Conservation (phyloP, 345 rosid species). For the Sisymbrium altissimum region DNA sequence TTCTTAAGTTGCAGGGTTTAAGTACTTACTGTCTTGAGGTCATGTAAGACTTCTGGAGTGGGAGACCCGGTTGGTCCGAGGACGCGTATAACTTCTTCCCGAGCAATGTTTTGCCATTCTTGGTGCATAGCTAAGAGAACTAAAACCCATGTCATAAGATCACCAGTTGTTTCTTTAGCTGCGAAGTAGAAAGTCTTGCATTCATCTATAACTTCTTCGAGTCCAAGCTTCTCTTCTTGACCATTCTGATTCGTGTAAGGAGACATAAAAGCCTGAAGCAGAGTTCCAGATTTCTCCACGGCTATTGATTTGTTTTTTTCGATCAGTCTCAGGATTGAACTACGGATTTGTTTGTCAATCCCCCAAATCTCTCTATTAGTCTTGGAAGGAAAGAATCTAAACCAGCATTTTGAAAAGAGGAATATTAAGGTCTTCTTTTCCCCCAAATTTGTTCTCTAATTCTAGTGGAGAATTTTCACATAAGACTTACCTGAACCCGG, state of each 20-base stretch:
- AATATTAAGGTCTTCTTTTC: not conserved
- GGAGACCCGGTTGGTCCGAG: constrained; percentile 37
- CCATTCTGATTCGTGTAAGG: constrained; percentile 48
- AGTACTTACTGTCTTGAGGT: constrained; percentile 73
- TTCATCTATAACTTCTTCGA: constrained; percentile 76
- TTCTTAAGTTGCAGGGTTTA: not conserved
- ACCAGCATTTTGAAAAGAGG: too few species aligned
- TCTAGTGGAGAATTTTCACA: too few species aligned
- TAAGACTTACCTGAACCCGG: constrained; percentile 69
- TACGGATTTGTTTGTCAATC: constrained; percentile 61
- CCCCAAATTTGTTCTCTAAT: not conserved
- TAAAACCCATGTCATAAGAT: constrained; percentile 65
- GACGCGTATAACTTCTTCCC: constrained; percentile 58
- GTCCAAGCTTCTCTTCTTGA: constrained; percentile 52
- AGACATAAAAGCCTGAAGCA: constrained; percentile 56
- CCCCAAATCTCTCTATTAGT: constrained; percentile 78
- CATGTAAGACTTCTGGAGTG: constrained; percentile 41
- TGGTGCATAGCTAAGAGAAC: constrained; percentile 65
- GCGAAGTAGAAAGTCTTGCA: constrained; percentile 90
- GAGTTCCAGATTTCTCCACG: constrained; percentile 41
- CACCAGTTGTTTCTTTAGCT: constrained; percentile 78
- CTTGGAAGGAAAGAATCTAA: constrained; percentile 71
- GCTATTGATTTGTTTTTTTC: constrained; percentile 29
- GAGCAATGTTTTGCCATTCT: constrained; percentile 75
- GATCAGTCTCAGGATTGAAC: constrained; percentile 51